Percentiles rank a stretch among this genome's conserved stretches.
Conservation (phyloP, 2,329 filamentous ascomycete genomes). For the Penicillium verrucosum region DNA sequence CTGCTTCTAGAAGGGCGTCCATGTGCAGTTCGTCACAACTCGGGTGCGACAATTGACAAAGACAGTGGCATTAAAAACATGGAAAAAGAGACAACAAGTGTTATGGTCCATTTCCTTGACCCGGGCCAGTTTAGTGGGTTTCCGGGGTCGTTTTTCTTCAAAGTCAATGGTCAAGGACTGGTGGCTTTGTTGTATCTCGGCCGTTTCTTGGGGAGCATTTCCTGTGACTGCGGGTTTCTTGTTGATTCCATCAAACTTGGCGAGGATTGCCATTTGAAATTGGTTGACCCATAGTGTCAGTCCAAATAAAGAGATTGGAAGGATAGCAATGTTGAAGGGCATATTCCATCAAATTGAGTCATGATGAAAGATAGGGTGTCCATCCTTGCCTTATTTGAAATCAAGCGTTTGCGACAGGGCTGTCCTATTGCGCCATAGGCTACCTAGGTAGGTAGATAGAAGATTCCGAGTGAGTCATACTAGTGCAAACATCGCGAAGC, state of each 20-base stretch:
- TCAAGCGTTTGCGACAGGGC: background rate
- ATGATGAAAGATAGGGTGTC: background rate
- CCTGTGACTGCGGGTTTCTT: background rate
- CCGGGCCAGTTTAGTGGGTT: background rate
- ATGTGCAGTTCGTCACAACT: background rate
- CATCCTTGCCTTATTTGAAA: background rate
- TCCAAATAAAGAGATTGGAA: background rate
- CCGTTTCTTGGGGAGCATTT: background rate
- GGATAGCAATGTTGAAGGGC: background rate
- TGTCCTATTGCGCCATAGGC: background rate
- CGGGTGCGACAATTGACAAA: background rate
- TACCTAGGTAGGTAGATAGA: background rate
- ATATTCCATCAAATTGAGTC: background rate
- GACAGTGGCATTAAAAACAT: background rate
- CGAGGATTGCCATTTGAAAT: background rate
- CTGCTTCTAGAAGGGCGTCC: background rate
- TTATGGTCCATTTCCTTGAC: background rate
- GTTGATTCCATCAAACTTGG: background rate
- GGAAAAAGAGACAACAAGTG: background rate
- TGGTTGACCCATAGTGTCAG: background rate
- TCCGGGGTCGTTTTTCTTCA: background rate
- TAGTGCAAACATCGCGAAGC: background rate
- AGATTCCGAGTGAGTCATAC: background rate
- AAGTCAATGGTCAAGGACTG: background rate
- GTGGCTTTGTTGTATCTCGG: background rate